phyloP scores from a whole-genome alignment of 192 early-diverging fungal genomes.

The Umbelopsis ramanniana region DNA sequence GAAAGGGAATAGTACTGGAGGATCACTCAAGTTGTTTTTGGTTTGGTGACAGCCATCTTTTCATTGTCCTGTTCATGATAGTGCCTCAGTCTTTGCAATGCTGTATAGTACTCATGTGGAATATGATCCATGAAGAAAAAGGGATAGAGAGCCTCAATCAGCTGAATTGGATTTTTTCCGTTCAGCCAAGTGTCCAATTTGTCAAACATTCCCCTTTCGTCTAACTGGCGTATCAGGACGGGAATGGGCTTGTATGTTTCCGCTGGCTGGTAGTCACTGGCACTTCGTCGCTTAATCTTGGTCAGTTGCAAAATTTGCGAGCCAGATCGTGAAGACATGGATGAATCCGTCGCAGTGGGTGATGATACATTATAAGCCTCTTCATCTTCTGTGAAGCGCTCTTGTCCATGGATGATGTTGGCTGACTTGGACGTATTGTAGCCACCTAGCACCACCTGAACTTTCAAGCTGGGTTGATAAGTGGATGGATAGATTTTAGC shows the following conservation, averaged over 20 bases:
- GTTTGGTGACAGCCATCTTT: too few species aligned
- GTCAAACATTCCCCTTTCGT: constrained; percentile 12
- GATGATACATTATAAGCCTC: not conserved
- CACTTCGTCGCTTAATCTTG: not conserved
- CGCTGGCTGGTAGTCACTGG: not conserved
- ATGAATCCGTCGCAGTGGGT: not conserved
- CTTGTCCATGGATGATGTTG: constrained; percentile 3
- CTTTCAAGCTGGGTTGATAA: constrained; percentile 30
- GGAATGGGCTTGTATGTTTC: constrained; percentile 12
- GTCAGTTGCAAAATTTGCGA: constrained; percentile 17
- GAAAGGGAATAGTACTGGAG: too few species aligned
- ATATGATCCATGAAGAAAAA: constrained; percentile 38
- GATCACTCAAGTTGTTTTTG: too few species aligned
- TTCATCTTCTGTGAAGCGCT: not conserved
- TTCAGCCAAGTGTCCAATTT: constrained; percentile 18
- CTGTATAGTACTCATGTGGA: constrained; percentile 32
- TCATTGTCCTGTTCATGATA: constrained; percentile 6
- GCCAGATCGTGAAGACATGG: not conserved
- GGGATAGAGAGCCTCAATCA: constrained; percentile 30
- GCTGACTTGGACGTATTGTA: not conserved
- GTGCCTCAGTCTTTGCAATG: constrained; percentile 16
- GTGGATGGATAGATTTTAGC: constrained; percentile 23
- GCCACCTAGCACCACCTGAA: constrained; percentile 29
- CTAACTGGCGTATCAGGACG: not conserved
- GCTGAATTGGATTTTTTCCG: constrained; percentile 27